phyloP scores from a whole-genome alignment of 1,284 basidiomycete species.

The Macrocystidia cucumis region DNA sequence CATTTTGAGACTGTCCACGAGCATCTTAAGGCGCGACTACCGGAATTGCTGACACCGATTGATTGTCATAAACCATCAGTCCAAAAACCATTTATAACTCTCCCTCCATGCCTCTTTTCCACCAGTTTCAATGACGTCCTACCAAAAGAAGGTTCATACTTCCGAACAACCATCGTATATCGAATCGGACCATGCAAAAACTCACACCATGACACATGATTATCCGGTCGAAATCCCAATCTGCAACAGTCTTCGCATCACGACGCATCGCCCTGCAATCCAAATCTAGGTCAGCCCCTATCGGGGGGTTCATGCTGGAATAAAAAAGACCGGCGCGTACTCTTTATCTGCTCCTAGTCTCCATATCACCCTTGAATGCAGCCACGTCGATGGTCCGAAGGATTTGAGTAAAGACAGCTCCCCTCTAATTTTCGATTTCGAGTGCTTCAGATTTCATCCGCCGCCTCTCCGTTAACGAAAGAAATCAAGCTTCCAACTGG shows the following conservation, averaged over 20 bases:
- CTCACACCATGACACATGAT: slow-evolving; percentile 91
- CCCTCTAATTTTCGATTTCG: slow-evolving; percentile 42
- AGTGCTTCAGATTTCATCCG: slow-evolving; percentile 26
- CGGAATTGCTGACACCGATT: no score
- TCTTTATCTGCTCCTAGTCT: slow-evolving; percentile 49
- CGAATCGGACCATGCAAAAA: slow-evolving; percentile 7
- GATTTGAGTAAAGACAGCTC: slow-evolving; percentile 41
- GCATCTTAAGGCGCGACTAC: no score
- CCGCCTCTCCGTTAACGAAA: no score
- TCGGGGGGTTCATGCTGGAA: no score
- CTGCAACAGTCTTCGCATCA: slow-evolving; percentile 63
- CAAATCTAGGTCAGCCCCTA: no score
- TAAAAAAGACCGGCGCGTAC: no score
- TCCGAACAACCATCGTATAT: slow-evolving; percentile 6
- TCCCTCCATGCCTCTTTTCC: slow-evolving; percentile 66
- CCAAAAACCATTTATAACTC: slow-evolving; percentile 29
- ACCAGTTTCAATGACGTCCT: slow-evolving; percentile 76
- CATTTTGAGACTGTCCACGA: no score
- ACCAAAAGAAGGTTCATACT: slow-evolving; percentile 3
- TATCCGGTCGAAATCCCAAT: slow-evolving; percentile 85
- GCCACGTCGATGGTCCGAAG: slow-evolving; percentile 50
- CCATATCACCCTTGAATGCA: slow-evolving; percentile 52
- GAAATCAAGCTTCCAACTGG: slow-evolving; percentile 4
- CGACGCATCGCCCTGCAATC: slow-evolving; percentile 59
- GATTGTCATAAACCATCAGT: no score